Conservation (phyloP, 345 rosid species). For the Gossypium stocksii region DNA sequence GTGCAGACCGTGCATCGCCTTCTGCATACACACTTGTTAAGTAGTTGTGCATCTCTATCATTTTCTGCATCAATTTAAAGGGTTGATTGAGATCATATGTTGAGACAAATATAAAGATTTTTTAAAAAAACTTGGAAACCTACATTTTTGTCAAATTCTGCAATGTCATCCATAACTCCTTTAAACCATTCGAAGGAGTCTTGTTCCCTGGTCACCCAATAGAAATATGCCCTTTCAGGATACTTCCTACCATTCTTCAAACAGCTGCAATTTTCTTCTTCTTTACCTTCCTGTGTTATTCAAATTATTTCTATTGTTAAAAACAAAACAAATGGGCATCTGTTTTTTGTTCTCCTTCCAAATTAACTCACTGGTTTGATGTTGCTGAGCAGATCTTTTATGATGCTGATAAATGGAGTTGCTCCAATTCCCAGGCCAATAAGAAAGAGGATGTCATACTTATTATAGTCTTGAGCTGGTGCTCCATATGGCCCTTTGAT, state of each 20-base stretch:
- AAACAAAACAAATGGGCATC: neutral
- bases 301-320: neutral
- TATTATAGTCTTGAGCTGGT: slow-evolving; percentile 82
- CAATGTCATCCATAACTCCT: slow-evolving; percentile 98
- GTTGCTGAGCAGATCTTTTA: slow-evolving; percentile 73
- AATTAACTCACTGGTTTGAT: slow-evolving; percentile 51
- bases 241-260: slow-evolving; percentile 25
- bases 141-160: slow-evolving; percentile 65
- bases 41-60: slow-evolving; percentile 98
- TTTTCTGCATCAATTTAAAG: slow-evolving; percentile 37
- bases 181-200: slow-evolving; percentile 96
- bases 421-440: slow-evolving; percentile 94
- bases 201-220: slow-evolving; percentile 98
- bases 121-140: neutral
- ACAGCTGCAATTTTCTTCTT: neutral
- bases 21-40: slow-evolving; percentile 91
- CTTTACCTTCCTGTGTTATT: neutral
- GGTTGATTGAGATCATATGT: neutral
- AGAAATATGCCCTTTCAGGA: slow-evolving; percentile 90
- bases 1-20: slow-evolving; percentile 97
- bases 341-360: too few relatives aligned
- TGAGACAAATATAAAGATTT: neutral
- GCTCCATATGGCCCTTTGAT: slow-evolving; percentile 96
- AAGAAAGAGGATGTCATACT: slow-evolving; percentile 71
- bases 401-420: slow-evolving; percentile 89